A percentile compares a stretch with the other conserved stretches of the same genome.
These are phyloP conservation scores for Sclerotinia sclerotiorum DNA, from an alignment of 2,329 filamentous ascomycete species.

Conservation along the genomic window DNA sequence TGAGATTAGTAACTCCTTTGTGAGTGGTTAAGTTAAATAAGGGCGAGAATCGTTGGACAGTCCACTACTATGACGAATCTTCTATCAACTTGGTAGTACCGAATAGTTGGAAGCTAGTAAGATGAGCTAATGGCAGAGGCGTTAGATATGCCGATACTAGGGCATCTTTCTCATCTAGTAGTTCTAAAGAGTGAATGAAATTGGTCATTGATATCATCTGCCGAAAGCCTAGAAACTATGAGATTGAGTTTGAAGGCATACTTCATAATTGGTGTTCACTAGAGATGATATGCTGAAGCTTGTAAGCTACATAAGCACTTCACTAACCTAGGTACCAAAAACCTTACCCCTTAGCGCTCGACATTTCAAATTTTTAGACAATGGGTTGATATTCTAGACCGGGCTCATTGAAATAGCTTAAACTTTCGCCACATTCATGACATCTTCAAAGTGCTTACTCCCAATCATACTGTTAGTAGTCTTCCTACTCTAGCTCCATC, in stretches of 20 bases:
- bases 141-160: neutral
- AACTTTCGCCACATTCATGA: neutral
- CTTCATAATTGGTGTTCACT: neutral
- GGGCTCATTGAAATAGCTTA: neutral
- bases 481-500: neutral
- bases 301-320: accelerated
- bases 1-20: neutral
- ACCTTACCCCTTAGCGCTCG: too few species aligned
- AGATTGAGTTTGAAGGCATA: neutral
- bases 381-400: neutral
- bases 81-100: neutral
- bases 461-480: neutral
- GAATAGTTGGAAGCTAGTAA: neutral
- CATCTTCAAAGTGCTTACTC: neutral
- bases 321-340: neutral
- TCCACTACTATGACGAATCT: neutral
- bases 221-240: neutral
- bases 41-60: neutral
- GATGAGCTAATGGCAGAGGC: neutral
- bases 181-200: neutral
- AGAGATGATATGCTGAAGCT: neutral
- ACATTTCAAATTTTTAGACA: neutral
- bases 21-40: neutral
- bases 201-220: too few species aligned
- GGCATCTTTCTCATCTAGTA: neutral